Percentiles rank a stretch among this genome's conserved stretches.
Conservation (phyloP, 2,329 filamentous ascomycete genomes). For the Xylariales sp. region DNA sequence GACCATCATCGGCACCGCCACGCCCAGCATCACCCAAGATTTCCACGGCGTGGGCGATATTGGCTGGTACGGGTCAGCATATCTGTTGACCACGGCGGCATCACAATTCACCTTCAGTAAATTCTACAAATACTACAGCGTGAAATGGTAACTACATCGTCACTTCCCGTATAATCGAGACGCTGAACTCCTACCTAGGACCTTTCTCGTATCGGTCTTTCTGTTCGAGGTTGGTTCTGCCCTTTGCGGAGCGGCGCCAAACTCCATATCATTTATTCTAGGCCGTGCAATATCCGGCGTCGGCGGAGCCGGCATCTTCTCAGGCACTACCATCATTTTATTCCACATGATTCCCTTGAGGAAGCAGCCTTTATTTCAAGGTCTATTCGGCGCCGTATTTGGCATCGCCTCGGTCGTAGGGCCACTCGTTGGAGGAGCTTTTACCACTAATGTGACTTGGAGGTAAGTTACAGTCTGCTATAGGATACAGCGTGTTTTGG, state of each 20-base stretch:
- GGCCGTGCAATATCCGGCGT: conserved; percentile 54
- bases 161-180: no score
- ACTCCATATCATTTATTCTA: conserved; percentile 52
- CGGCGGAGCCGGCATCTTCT: conserved; percentile 52
- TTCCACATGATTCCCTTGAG: conserved; percentile 49
- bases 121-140: conserved; percentile 44
- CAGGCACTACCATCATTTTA: conserved; percentile 49
- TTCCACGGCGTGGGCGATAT: conserved; percentile 52
- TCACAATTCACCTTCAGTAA: conserved; percentile 55
- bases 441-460: conserved; percentile 49
- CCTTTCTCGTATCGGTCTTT: conserved; percentile 47
- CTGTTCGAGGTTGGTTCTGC: conserved; percentile 54
- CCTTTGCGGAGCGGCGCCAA: conserved; percentile 54
- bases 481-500: no score
- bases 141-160: no score
- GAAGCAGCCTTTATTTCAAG: conserved; percentile 50
- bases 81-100: conserved; percentile 49
- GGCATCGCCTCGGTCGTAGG: conserved; percentile 50
- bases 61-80: conserved; percentile 53
- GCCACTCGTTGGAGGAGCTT: conserved; percentile 52
- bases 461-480: not conserved
- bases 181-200: no score
- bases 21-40: conserved; percentile 52
- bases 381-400: conserved; percentile 51
- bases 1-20: conserved; percentile 41